Base-by-base conservation (phyloP, 768 basidiomycete genomes). In the Galerina marginata region DNA sequence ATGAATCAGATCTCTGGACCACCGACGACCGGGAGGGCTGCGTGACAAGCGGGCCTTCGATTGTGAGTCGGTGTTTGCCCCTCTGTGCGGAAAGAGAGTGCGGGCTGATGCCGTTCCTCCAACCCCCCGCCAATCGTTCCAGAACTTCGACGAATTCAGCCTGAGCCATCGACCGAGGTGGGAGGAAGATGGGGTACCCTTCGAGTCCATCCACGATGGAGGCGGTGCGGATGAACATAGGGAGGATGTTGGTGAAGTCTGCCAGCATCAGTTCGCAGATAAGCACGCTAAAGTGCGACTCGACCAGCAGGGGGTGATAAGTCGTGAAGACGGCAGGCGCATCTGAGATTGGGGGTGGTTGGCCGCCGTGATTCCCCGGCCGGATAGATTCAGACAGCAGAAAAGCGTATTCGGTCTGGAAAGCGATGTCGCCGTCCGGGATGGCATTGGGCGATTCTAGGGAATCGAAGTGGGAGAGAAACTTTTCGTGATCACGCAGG, bases 281-380 rank as follows among this genome's bases (percentile, higher is more conserved):
- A 37, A 96, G 80, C 54, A 93, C 80, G 64, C 86, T 90, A 77
- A 90, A 96, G 69, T 92, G 89, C 4, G 92, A 88, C 70, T 96
- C 94, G 59, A 95, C 89, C 51, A 95, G 84, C 54, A 96, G 83
- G 12, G 94, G 94, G 65, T 96, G 94, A 68, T 95, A 96, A 0
- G 94, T 93, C 52, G 94, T 92, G 77, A 92, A 91, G 68, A 85
- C 81, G n/a, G 85, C 73, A 1, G 88, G 85, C 2, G 79, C 65
- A 42, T 86, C 79, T 12, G 83, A 68, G 48, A 81, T 67, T 49
- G 66, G 68, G 11, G 72, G 69, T 6, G 72, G 66, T 38, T 62
- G 65, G 59, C 67, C 70, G 54, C 65, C 59, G 55, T 85, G 85
- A 60, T 74, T 80, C 36, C 88, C 88, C 1, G 90, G 87, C 2